Percentiles rank a stretch among this genome's conserved stretches.
Evolutionary conservation across 1,139 yeast genomes (phyloP).

Genomic region (Debaryomycetaceae sp.): DNA sequence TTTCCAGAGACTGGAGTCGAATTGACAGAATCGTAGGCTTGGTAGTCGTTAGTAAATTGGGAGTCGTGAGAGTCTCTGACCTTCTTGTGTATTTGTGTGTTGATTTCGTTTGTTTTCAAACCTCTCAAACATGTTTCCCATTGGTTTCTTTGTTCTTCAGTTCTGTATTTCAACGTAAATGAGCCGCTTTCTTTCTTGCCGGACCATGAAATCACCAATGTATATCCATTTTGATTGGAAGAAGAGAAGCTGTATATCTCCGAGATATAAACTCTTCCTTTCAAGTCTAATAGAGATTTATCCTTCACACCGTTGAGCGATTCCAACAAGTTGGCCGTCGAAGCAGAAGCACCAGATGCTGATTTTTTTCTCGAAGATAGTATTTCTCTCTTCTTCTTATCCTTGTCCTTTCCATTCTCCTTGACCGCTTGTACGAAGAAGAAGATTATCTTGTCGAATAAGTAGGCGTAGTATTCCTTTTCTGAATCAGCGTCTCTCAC

Average conservation of each 20-base stretch:
- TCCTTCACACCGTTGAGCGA: constrained; percentile 30
- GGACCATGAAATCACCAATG: constrained; percentile 71
- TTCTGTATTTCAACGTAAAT: constrained; percentile 63
- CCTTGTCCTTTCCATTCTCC: constrained; percentile 19
- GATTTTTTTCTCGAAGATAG: constrained; percentile 44
- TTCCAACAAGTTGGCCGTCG: constrained; percentile 37
- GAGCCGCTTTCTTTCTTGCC: constrained; percentile 77
- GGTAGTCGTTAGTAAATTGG: constrained; percentile 21
- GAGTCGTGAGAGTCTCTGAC: constrained; percentile 39
- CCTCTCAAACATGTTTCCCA: constrained; percentile 62
- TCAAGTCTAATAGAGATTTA: constrained; percentile 46
- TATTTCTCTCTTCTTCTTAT: constrained; percentile 32
- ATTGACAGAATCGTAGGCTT: constrained; percentile 19
- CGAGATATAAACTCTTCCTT: constrained; percentile 68
- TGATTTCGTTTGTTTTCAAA: constrained; percentile 43
- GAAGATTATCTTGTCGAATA: constrained; percentile 83
- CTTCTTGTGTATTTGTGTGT: constrained; percentile 34
- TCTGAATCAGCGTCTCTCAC: constrained; percentile 78
- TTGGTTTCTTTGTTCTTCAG: constrained; percentile 67
- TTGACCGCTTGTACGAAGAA: constrained; percentile 57
- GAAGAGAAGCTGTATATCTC: constrained; percentile 56
- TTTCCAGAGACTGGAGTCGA: constrained; percentile 10
- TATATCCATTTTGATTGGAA: constrained; percentile 43
- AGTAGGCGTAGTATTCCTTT: constrained; percentile 83
- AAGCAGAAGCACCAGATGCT: constrained; percentile 24